Base-by-base conservation (phyloP, 352 stramenopile genomes). In the Vaucheria bursata region DNA sequence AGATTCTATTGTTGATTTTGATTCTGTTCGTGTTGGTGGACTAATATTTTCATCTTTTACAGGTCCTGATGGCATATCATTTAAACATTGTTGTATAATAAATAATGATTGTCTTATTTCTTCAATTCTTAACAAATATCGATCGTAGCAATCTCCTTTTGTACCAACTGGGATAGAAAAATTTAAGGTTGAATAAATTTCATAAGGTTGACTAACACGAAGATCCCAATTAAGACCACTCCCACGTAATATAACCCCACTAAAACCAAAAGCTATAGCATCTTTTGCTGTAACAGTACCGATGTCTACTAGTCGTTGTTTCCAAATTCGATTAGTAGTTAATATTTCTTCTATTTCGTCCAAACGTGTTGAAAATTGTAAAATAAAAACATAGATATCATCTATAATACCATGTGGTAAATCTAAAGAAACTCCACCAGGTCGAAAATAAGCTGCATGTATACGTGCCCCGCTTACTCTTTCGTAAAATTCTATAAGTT, bases 401-500 rank as follows among this genome's bases (percentile, higher is more conserved):
- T 79, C 5, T 79, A 84, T 78, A 80, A 84, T 65, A 84, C 79
- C 79, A 85, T 70, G 0, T 0, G 79, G 79, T 0, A 84, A 37
- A 65, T 84, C 79, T 34, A 74, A 73, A 34, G 70, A 38, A 29
- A 84, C 79, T 0, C 79, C 79, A 0, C 79, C 79, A 0, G 79
- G 79, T 18, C 79, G 71, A 38, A 84, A 50, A 75, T 85, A 84
- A 0, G 77, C 79, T 33, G 79, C 79, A 82, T 84, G 79, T 2
- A 84, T 84, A 0, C 79, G 69, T 37, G 79, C 79, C 0, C 79
- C 79, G 0, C 77, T 82, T 0, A 84, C 77, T 29, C 79, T 69
- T 45, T 84, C 79, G 78, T 85, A 84, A 83, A 84, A 84, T 75
- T 84, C 79, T 73, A 84, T 85, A 67, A 84, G 71, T 37, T 84